A percentile compares a stretch with the other conserved stretches of the same genome.
Evolutionary conservation across 441 rosid species (phyloP).

Genomic region (Omphalea diandra): DNA sequence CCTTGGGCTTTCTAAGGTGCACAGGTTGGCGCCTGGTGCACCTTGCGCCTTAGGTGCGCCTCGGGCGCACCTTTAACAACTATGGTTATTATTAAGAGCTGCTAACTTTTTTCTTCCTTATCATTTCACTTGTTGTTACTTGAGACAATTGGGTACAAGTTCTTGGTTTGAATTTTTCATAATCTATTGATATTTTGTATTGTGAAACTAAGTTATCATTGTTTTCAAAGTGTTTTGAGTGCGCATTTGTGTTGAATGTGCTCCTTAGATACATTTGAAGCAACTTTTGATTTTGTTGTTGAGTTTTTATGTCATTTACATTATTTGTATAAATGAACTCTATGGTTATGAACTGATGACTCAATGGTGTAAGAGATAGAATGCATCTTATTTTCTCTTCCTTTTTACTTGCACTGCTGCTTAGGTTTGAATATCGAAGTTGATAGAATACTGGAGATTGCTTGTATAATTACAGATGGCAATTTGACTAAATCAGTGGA

Average conservation of each 20-base stretch:
- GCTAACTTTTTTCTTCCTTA: neutral
- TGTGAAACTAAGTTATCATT: neutral
- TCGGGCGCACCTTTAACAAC: too few species aligned
- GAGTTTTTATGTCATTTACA: neutral
- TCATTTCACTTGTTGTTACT: neutral
- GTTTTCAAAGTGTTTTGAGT: neutral
- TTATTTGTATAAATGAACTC: neutral
- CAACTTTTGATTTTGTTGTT: neutral
- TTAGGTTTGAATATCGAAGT: constrained; percentile 74
- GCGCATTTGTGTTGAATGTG: neutral
- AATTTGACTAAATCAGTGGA: constrained; percentile 64
- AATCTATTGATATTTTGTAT: neutral
- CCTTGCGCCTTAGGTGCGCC: too few species aligned
- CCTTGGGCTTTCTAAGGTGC: too few species aligned
- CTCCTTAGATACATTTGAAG: neutral
- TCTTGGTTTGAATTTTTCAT: neutral
- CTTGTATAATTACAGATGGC: constrained; percentile 88
- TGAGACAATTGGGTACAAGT: too few species aligned
- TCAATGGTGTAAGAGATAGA: neutral
- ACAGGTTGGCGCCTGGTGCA: too few species aligned
- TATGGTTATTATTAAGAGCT: too few species aligned
- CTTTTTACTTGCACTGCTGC: constrained; percentile 12
- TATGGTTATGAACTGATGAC: neutral
- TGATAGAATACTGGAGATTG: constrained; percentile 92
- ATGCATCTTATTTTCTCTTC: constrained; percentile 1